Percentiles rank a stretch among this genome's conserved stretches.
Evolutionary conservation across 129 eudicot species (phyloP).

Genomic region (Arctium minus): DNA sequence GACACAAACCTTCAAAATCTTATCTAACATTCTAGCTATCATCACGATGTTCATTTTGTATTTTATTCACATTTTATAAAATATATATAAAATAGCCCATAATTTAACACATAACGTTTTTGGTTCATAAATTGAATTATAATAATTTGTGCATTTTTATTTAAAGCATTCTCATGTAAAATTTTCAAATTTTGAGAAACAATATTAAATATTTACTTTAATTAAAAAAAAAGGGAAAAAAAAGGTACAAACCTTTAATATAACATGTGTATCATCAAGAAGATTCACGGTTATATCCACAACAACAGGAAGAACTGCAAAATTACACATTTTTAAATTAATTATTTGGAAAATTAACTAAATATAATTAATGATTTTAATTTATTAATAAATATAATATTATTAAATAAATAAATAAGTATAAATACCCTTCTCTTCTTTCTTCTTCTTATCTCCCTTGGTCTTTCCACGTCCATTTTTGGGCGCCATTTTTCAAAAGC

Average conservation of each 20-base stretch:
- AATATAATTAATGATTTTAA: not conserved
- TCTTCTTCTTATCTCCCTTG: slow-evolving; percentile 99
- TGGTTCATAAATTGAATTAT: not conserved
- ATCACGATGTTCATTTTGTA: not conserved
- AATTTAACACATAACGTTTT: not conserved
- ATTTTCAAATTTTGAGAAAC: not conserved
- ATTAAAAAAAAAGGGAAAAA: not conserved
- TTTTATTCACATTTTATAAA: not conserved
- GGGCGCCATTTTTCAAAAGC: slow-evolving; percentile 75
- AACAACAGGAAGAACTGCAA: slow-evolving; percentile 95
- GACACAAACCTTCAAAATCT: slow-evolving; percentile 24
- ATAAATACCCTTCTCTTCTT: slow-evolving; percentile 88
- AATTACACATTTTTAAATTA: not conserved
- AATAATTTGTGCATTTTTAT: not conserved
- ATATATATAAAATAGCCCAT: not conserved
- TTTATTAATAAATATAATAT: not conserved
- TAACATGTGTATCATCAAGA: slow-evolving; percentile 86
- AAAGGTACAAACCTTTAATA: slow-evolving; percentile 66
- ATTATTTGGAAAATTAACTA: not conserved
- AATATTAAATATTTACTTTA: not conserved
- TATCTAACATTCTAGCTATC: slow-evolving; percentile 17
- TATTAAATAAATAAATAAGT: not conserved
- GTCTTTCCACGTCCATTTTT: slow-evolving; percentile 91
- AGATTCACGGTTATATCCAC: slow-evolving; percentile 81
- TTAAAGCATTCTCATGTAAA: not conserved